Evolutionary conservation across 371 early-diverging fungal species (phyloP).

Genomic region (Mortierella polycephala): DNA sequence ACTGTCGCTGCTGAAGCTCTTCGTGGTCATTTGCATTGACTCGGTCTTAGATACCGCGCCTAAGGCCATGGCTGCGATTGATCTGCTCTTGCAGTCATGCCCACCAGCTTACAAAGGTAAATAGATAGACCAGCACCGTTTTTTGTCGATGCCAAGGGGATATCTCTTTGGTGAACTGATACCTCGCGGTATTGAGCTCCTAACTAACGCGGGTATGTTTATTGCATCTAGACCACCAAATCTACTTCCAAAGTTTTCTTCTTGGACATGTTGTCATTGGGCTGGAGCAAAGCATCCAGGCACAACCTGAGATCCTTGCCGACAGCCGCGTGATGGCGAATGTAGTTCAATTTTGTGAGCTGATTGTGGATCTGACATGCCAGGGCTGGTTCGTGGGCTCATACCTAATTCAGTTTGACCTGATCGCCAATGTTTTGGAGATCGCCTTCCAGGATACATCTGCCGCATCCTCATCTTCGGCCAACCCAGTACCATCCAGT

Average conservation of each 20-base stretch:
- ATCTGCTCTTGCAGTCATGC: slow-evolving; percentile 57
- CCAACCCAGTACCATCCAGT: slow-evolving; percentile 16
- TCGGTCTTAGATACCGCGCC: slow-evolving; percentile 63
- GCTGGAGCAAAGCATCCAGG: slow-evolving; percentile 64
- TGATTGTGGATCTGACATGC: slow-evolving; percentile 75
- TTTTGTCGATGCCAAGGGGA: neutral
- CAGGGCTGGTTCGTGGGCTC: slow-evolving; percentile 71
- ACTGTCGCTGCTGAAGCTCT: slow-evolving; percentile 59
- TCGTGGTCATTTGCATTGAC: slow-evolving; percentile 65
- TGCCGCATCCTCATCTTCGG: slow-evolving; percentile 12
- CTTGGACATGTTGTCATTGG: slow-evolving; percentile 67
- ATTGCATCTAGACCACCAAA: slow-evolving; percentile 36
- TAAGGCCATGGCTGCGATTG: slow-evolving; percentile 59
- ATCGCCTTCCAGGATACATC: slow-evolving; percentile 56
- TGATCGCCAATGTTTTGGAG: slow-evolving; percentile 69
- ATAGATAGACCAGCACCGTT: neutral
- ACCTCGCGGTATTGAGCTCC: too few species aligned
- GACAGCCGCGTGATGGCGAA: slow-evolving; percentile 62
- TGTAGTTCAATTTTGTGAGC: slow-evolving; percentile 66
- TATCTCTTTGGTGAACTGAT: too few species aligned
- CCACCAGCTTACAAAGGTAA: slow-evolving; percentile 58
- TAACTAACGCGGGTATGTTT: neutral
- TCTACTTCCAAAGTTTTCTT: slow-evolving; percentile 67
- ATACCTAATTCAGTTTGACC: slow-evolving; percentile 66
- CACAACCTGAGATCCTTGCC: slow-evolving; percentile 56